Base-by-base conservation (phyloP, 371 early-diverging fungal species). In the Enteropsectra breve region DNA sequence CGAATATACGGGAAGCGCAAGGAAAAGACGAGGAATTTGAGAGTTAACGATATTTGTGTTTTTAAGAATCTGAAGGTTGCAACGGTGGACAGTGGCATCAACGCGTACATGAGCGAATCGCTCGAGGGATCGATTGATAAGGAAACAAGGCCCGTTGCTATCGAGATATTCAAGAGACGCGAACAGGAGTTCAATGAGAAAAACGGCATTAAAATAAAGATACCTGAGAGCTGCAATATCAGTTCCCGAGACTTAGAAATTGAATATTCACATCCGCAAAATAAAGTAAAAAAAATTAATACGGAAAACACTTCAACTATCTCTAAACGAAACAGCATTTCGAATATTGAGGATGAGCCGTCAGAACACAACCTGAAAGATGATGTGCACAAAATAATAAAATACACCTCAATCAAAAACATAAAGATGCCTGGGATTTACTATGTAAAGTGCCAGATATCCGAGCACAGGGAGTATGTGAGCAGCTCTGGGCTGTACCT, bases 31-130 rank as follows among this genome's bases (percentile, higher is more conserved):
- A 56, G 34, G 28, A 26, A 34, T 8, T 8, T 56, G 8, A 21
- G 8, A 8, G 28, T 56, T 26, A 36, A 36, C 6, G 26, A 56
- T 11, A 8, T 30, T 36, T 56, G 56, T 26, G 6, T 6, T 6
- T 56, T 56, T 40, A 36, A 30, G 56, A 56, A 56, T 26, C 11
- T 56, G 6, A 56, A 28, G 28, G 34, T 56, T 6, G 8, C 8
- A 30, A 8, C 6, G 8, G 8, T 8, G 8, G 28, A 5, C 6
- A n/a, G 32, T 26, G 6, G 8, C 28, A 8, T 56, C 6, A 5
- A 5, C 32, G 6, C 56, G 21, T 26, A 56, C 28, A 56, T 56
- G 56, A 23, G 34, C 28, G 56, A 56, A 8, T 30, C 24, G 8
- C 6, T 11, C 33, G 8, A 8, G 8, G 56, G 56, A 8, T 8